Percentiles rank a stretch among this genome's conserved stretches.
Conservation (phyloP, 2,329 filamentous ascomycete genomes). For the Dactylellina leptospora region DNA sequence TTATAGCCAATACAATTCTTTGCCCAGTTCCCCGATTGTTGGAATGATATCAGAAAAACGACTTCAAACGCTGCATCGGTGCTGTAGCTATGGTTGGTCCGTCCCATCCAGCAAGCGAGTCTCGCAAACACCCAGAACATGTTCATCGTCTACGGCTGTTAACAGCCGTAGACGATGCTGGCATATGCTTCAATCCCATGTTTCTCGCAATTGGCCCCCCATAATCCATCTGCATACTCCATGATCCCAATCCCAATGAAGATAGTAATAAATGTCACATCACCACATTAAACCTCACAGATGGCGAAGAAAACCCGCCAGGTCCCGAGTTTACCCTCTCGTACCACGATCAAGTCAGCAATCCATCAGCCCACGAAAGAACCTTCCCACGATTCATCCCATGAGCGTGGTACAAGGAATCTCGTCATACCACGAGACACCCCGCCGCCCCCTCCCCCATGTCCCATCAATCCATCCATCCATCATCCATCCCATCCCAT, state of each 20-base stretch:
- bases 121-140: not conserved
- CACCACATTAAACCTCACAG: not conserved
- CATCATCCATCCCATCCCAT: not conserved
- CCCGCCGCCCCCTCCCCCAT: not conserved
- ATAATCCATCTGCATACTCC: no score
- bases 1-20: slow-evolving; percentile 29
- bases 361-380: slow-evolving; percentile 3
- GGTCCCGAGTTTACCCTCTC: no score
- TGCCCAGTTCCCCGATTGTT: slow-evolving; percentile 14
- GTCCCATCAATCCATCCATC: slow-evolving; percentile 14
- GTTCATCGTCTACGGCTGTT: no score
- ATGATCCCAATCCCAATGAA: no score
- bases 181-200: no score
- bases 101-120: not conserved
- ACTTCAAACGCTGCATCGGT: slow-evolving; percentile 47
- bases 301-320: no score
- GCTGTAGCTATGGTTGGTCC: slow-evolving; percentile 47
- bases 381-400: slow-evolving; percentile 11
- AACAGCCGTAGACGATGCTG: no score
- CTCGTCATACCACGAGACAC: slow-evolving; percentile 51
- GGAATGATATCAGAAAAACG: slow-evolving; percentile 3
- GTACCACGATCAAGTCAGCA: no score
- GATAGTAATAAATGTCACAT: no score
- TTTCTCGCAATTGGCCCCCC: no score
- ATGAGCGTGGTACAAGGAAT: slow-evolving; percentile 32